Percentiles rank a stretch among this genome's conserved stretches.
These are phyloP conservation scores for Corylus avellana DNA, from an alignment of 306 rosid species.

Conservation along the genomic window DNA sequence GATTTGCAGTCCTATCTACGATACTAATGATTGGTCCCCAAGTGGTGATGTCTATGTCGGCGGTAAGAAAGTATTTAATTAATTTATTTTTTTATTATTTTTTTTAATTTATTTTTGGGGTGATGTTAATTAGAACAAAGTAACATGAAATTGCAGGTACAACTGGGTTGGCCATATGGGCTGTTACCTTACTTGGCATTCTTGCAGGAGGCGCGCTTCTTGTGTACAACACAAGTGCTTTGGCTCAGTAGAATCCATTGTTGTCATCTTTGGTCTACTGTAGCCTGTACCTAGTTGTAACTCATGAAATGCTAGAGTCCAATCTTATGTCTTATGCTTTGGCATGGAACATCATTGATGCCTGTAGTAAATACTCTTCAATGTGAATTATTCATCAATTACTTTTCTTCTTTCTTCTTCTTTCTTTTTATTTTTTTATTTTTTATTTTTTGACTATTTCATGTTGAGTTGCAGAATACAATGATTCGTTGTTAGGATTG, in stretches of 20 bases:
- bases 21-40: conserved; percentile 74
- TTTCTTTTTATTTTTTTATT: too few relatives aligned
- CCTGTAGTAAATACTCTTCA: conserved; percentile 7
- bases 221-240: conserved; percentile 97
- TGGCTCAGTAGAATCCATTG: conserved; percentile 58
- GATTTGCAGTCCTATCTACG: conserved; percentile 80
- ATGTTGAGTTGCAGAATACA: too few relatives aligned
- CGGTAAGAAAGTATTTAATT: conserved; percentile 53
- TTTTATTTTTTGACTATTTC: not conserved
- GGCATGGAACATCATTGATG: conserved; percentile 22
- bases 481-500: too few relatives aligned
- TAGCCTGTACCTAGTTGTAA: conserved; percentile 27
- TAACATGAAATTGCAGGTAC: conserved; percentile 46
- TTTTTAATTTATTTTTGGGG: not conserved
- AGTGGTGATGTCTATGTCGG: conserved; percentile 82
- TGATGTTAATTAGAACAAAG: not conserved
- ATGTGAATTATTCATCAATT: not conserved
- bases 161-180: conserved; percentile 97
- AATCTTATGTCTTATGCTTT: conserved; percentile 33
- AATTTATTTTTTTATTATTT: not conserved
- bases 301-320: conserved; percentile 31
- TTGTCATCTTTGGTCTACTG: conserved; percentile 4
- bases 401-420: not conserved
- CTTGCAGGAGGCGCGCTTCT: conserved; percentile 96
- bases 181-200: conserved; percentile 77